Conservation (phyloP, 805 yeast species). For the Lachancea waltii region DNA sequence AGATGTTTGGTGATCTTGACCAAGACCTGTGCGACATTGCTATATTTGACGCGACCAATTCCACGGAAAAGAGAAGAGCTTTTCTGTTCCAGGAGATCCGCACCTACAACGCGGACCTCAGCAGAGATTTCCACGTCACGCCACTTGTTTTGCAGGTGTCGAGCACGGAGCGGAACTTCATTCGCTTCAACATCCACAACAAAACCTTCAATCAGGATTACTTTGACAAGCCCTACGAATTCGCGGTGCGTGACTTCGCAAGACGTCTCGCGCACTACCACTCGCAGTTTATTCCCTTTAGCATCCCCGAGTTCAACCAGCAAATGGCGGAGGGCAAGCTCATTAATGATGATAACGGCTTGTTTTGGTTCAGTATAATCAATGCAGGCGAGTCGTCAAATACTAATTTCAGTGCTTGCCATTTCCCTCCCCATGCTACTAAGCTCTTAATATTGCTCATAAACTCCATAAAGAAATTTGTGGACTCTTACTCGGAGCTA, state of each 20-base stretch:
- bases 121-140: conserved; percentile 29
- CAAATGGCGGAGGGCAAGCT: conserved; percentile 11
- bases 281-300: conserved; percentile 27
- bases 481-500: conserved; percentile 18
- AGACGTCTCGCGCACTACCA: conserved; percentile 47
- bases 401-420: conserved; percentile 9
- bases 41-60: conserved; percentile 56
- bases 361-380: conserved; percentile 18
- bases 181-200: conserved; percentile 56
- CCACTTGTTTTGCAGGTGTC: conserved; percentile 55
- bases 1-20: conserved; percentile 38
- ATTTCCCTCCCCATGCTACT: conserved; percentile 16
- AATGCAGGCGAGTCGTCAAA: conserved; percentile 18
- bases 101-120: conserved; percentile 13
- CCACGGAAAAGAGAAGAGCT: conserved; percentile 40
- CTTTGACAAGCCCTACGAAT: conserved; percentile 42
- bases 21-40: conserved; percentile 44
- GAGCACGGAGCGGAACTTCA: conserved; percentile 45
- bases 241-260: conserved; percentile 54
- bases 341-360: conserved; percentile 12
- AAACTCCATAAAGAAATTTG: conserved; percentile 17
- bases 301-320: conserved; percentile 18
- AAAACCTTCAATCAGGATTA: conserved; percentile 62
- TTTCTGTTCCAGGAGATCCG: conserved; percentile 23
- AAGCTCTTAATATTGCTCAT: conserved; percentile 13